Evolutionary conservation across 257 asterid species (phyloP), one percentile per base, ranked within the genome.

Genomic region (Verbascum thapsus): DNA sequence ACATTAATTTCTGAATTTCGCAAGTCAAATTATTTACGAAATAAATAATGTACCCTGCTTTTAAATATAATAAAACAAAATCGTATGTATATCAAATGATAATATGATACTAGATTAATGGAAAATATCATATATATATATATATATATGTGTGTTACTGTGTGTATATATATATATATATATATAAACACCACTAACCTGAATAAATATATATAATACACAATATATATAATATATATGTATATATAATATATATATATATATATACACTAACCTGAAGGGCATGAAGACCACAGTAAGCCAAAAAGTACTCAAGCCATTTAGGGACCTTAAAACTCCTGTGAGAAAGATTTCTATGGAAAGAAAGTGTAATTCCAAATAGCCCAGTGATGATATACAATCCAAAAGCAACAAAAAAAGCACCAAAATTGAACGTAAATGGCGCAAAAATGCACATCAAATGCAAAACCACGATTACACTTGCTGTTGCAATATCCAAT

Each of bases 231-330:
- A 26, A 54, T 20, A 0, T 19, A 4, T n/a, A n/a, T n/a, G n/a
- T n/a, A n/a, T n/a, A n/a, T n/a, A n/a, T n/a, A n/a, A n/a, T n/a
- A n/a, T n/a, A n/a, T n/a, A n/a, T n/a, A n/a, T n/a, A n/a, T n/a
- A n/a, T n/a, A n/a, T n/a, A 60, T 11, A 61, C 45, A 68, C 68
- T 38, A 9, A 90, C 96, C 96, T 90, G 97, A 72, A 87, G 84
- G 57, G 97, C 95, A 37, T 68, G 95, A 44, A 72, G 88, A 19
- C 97, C 97, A 67, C 95, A 90, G 22, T 90, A 90, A 1, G 97
- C 95, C 65, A 83, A 90, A 15, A 81, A 61, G 53, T 90, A 90
- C 43, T 90, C 95, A 0, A 90, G 90, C 95, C 86, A 90, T 62
- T 83, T 90, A 57, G 96, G 95, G 65, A 90, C 82, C 82, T 90